Evolutionary conservation across 2,329 filamentous ascomycete species (phyloP), one percentile per base, ranked within the genome.

Genomic region (Fusarium denticulatum): DNA sequence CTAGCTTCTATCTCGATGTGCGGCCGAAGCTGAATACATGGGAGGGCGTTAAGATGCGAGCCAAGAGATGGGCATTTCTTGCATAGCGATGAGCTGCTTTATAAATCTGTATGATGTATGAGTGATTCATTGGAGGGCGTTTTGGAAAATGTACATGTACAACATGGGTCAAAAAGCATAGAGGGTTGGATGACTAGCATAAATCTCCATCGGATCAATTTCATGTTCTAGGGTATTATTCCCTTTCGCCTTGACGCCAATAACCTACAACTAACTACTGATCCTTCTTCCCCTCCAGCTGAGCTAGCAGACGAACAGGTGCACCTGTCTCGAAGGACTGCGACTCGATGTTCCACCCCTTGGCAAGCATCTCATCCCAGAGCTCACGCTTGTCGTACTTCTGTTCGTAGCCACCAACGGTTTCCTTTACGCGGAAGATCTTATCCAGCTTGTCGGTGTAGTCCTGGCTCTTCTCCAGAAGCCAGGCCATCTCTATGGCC

Each of bases 21-120:
- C 83, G 91, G 77, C 91, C 91, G 1, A 93, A 93, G 83, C 79
- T 93, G 72, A 92, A 92, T 78, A 88, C 86, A 4, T 90, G 88
- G 86, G 91, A 93, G 81, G 91, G 91, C 0, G 85, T 90, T 76
- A 91, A 89, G 84, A 93, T 93, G 91, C 85, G 91, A 40, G 85
- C 85, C 1, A 81, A 86, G 79, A 85, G 85, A 39, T 85, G 84
- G 40, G 72, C 86, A 1, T 89, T 88, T 5, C 56, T 91, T 61
- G 83, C 82, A 16, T 91, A 40, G 56, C 22, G 20, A 18, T 9
- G 14, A 24, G 24, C 4, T 58, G n/a, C 12, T 71, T 65, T 68
- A 71, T 34, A 61, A 16, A 69, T 45, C 10, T 68, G 59, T 52
- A 76, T 66, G 67, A 75, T 74, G 72, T 67, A 76, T 78, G 74